Conservation (phyloP, 1,284 basidiomycete genomes). For the Ganoderma multipileum region DNA sequence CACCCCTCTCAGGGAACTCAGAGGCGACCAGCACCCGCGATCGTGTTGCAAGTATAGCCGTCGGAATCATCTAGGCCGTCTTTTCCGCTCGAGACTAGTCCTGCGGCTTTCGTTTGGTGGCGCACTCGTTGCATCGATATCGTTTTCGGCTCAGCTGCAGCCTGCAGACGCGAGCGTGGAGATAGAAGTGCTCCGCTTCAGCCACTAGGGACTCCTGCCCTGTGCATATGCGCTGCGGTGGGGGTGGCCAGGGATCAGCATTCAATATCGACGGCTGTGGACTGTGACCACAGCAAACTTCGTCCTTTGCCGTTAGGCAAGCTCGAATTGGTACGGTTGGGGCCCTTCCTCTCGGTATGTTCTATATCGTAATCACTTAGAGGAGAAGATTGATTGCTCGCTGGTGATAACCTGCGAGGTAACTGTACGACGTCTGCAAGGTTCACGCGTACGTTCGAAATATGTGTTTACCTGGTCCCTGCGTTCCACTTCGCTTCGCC, state of each 20-base stretch:
- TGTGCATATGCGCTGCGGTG: neutral
- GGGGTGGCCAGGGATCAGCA: neutral
- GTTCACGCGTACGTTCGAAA: neutral
- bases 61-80: too few relatives aligned
- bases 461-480: neutral
- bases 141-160: neutral
- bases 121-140: neutral
- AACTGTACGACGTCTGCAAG: neutral
- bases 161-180: neutral
- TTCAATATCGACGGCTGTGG: neutral
- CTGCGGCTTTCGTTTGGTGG: too few relatives aligned
- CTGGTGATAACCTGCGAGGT: too few relatives aligned
- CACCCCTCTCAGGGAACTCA: neutral
- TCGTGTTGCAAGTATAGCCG: too few relatives aligned
- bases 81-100: too few relatives aligned
- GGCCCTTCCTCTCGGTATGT: too few relatives aligned
- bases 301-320: neutral
- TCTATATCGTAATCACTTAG: too few relatives aligned
- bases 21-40: too few relatives aligned
- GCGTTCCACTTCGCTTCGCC: neutral
- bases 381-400: too few relatives aligned
- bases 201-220: neutral
- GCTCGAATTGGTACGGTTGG: neutral
- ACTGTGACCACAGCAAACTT: neutral
- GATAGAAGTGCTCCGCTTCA: neutral